Percentiles rank a stretch among this genome's conserved stretches.
phyloP scores from a whole-genome alignment of 805 yeast species.

The Sugiyamaella americana region DNA sequence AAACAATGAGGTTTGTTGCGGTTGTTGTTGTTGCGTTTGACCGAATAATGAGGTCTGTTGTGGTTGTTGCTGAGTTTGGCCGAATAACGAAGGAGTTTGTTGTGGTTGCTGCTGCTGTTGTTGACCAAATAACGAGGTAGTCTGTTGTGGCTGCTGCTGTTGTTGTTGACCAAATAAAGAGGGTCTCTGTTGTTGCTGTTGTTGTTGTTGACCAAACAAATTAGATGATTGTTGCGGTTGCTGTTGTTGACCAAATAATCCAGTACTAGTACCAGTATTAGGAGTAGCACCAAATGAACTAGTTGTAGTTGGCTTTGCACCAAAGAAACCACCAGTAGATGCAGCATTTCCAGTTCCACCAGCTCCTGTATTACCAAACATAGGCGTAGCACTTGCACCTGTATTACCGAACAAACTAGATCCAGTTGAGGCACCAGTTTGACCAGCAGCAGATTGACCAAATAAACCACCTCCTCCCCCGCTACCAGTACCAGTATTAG shows the following conservation, averaged over 20 bases:
- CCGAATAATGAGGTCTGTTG: not conserved
- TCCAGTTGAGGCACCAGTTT: conserved; percentile 17
- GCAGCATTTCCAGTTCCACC: conserved; percentile 24
- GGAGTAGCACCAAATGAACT: conserved; percentile 16
- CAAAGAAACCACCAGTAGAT: conserved; percentile 7
- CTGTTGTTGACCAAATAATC: conserved; percentile 7
- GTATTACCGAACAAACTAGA: conserved; percentile 16
- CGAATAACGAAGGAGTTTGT: not conserved
- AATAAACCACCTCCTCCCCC: conserved; percentile 16
- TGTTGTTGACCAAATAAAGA: conserved; percentile 4
- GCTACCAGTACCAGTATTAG: conserved; percentile 1
- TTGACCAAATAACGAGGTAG: conserved; percentile 6
- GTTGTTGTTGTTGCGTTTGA: conserved; percentile 1
- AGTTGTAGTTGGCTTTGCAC: conserved; percentile 3
- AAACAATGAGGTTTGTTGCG: not conserved
- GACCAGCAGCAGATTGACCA: conserved; percentile 7
- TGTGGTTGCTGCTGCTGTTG: conserved; percentile 1
- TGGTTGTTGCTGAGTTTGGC: conserved; percentile 8
- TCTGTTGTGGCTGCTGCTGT: conserved; percentile 10
- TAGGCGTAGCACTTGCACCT: too few relatives aligned
- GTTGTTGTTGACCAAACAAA: conserved; percentile 21
- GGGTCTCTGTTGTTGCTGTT: conserved; percentile 1
- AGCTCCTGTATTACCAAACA: conserved; percentile 21
- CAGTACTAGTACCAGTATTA: conserved; percentile 26
- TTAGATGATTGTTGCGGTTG: conserved; percentile 22